Evolutionary conservation across 306 rosid genomes (phyloP).

Genomic region (Adenanthera pavonina): DNA sequence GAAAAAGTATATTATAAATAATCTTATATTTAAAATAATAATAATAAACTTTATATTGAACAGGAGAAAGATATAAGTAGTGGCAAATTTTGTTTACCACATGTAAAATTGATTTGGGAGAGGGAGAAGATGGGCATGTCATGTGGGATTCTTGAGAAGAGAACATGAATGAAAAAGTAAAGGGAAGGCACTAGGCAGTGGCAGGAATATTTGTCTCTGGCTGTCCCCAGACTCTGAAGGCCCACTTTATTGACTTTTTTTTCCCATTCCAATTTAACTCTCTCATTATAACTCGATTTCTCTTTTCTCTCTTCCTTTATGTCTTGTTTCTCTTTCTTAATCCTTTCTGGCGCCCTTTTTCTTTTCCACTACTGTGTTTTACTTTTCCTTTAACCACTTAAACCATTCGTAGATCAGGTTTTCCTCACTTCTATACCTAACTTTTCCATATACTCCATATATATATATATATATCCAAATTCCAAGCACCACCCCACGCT

Average conservation of each 20-base stretch:
- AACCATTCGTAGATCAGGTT: not conserved
- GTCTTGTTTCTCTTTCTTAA: not conserved
- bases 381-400: not conserved
- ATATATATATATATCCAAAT: too few species aligned
- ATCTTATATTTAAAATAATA: too few species aligned
- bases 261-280: not conserved
- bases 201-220: slow-evolving; percentile 12
- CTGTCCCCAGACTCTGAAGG: not conserved
- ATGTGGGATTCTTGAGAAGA: not conserved
- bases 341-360: not conserved
- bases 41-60: too few species aligned
- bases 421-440: not conserved
- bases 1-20: too few species aligned
- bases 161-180: not conserved
- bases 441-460: too few species aligned
- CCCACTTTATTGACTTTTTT: not conserved
- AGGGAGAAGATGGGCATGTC: slow-evolving; percentile 12
- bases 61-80: too few species aligned
- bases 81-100: too few species aligned
- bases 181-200: too few species aligned
- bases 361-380: not conserved
- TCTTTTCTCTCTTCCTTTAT: not conserved
- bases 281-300: too few species aligned
- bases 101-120: too few species aligned
- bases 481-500: too few species aligned